Conservation (phyloP, 1,284 basidiomycete genomes). For the Naganishia albida region DNA sequence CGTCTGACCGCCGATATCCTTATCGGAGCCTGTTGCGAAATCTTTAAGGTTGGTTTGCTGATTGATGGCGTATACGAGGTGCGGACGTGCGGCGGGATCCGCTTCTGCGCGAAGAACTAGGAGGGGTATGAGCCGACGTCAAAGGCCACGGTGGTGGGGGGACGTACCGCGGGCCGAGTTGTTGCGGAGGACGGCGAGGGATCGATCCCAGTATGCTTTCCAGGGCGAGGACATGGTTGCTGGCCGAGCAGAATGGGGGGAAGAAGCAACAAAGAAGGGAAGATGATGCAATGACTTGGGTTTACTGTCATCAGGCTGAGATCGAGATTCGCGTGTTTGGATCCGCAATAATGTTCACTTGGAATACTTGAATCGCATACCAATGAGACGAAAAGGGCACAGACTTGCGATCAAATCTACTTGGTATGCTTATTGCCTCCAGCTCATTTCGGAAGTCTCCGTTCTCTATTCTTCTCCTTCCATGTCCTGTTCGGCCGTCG, state of each 20-base stretch:
- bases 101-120: conserved; percentile 28
- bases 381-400: too few relatives aligned
- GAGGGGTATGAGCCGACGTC: background rate
- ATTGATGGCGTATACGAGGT: conserved; percentile 29
- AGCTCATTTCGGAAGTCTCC: too few relatives aligned
- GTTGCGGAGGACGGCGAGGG: conserved; percentile 42
- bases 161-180: conserved; percentile 45
- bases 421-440: too few relatives aligned
- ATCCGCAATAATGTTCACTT: too few relatives aligned
- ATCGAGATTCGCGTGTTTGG: too few relatives aligned
- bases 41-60: conserved; percentile 20
- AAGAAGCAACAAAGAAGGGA: background rate
- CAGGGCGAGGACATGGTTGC: conserved; percentile 39
- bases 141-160: background rate
- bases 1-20: conserved; percentile 50
- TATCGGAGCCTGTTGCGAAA: conserved; percentile 45
- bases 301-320: too few relatives aligned
- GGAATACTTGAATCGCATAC: too few relatives aligned
- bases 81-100: conserved; percentile 7
- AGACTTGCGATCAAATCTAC: too few relatives aligned
- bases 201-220: conserved; percentile 47
- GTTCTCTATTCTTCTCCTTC: too few relatives aligned
- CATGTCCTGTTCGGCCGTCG: too few relatives aligned
- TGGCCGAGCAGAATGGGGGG: background rate
- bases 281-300: background rate